A percentile compares a stretch with the other conserved stretches of the same genome.
phyloP scores from a whole-genome alignment of 1,139 yeast genomes.

The Pneumocystis jirovecii region DNA sequence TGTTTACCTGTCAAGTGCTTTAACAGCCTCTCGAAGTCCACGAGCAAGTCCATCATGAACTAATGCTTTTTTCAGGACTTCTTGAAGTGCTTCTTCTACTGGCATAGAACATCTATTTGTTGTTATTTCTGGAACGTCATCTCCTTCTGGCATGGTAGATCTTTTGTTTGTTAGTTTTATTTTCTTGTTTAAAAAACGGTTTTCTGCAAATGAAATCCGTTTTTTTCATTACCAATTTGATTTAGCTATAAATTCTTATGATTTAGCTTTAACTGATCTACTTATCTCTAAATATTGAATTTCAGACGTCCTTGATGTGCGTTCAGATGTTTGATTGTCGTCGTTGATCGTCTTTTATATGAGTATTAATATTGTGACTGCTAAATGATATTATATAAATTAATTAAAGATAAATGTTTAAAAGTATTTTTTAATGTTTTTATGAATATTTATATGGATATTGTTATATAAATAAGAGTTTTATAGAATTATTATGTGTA shows the following conservation, averaged over 20 bases:
- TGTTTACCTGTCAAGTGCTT: slow-evolving; percentile 71
- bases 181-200: not conserved
- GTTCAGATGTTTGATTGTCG: not conserved
- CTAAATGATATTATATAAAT: not conserved
- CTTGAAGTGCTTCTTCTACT: slow-evolving; percentile 96
- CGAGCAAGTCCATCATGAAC: slow-evolving; percentile 99
- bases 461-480: too few relatives aligned
- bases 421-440: too few relatives aligned
- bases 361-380: not conserved
- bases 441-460: too few relatives aligned
- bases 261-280: not conserved
- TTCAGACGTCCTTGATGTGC: not conserved
- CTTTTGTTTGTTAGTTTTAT: not conserved
- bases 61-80: slow-evolving; percentile 94
- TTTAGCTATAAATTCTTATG: not conserved
- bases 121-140: slow-evolving; percentile 68
- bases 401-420: not conserved
- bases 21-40: slow-evolving; percentile 99
- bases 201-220: not conserved
- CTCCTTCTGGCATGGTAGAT: slow-evolving; percentile 37
- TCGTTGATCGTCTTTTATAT: not conserved
- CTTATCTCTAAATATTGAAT: not conserved
- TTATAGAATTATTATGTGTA: too few relatives aligned
- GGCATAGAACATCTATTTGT: slow-evolving; percentile 74
- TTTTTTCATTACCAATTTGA: not conserved